Conservation (phyloP, 2,329 filamentous ascomycete species). For the Incumbomyces delicatus region DNA sequence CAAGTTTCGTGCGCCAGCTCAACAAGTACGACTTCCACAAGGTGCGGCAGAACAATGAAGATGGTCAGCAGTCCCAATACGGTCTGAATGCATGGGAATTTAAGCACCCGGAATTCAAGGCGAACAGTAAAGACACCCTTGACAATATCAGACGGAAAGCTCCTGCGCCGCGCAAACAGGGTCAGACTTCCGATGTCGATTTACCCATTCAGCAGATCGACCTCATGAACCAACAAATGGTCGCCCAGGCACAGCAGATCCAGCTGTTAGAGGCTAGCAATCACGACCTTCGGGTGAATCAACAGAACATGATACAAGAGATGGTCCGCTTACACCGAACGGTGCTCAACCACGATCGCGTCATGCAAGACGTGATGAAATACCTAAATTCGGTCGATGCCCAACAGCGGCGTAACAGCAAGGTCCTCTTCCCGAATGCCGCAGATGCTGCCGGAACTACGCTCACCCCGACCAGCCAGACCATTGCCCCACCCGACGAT, state of each 20-base stretch:
- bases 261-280: conserved; percentile 79
- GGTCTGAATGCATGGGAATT: conserved; percentile 88
- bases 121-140: conserved; percentile 89
- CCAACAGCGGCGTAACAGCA: conserved; percentile 53
- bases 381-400: conserved; percentile 57
- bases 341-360: conserved; percentile 60
- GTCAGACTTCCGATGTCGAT: conserved; percentile 59
- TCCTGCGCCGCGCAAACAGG: conserved; percentile 71
- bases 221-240: conserved; percentile 75
- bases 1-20: conserved; percentile 87
- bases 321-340: conserved; percentile 58
- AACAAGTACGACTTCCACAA: conserved; percentile 99
- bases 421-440: conserved; percentile 30
- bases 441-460: conserved; percentile 33
- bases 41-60: conserved; percentile 82
- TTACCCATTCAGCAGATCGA: conserved; percentile 80
- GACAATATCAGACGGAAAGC: conserved; percentile 96
- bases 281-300: conserved; percentile 61
- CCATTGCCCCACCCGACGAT: conserved; percentile 44
- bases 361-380: conserved; percentile 62
- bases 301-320: conserved; percentile 56
- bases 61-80: conserved; percentile 71
- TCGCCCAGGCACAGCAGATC: conserved; percentile 85
- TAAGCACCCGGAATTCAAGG: conserved; percentile 91
- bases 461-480: conserved; percentile 36